Base-by-base conservation (phyloP, 768 basidiomycete genomes). In the Lepiota venenata region DNA sequence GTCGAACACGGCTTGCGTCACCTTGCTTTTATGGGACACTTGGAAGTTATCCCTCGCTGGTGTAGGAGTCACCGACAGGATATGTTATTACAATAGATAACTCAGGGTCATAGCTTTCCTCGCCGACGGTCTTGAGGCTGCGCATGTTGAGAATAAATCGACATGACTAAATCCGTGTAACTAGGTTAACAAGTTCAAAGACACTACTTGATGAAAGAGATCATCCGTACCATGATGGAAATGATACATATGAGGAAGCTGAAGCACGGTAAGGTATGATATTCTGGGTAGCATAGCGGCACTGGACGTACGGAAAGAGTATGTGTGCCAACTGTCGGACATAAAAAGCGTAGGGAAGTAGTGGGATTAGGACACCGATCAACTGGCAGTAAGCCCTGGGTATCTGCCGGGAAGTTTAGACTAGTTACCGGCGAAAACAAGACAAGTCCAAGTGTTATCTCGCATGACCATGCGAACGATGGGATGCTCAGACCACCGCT, bases 101-200 rank as follows among this genome's bases (percentile, higher is more conserved):
- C 21, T 47, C 46, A n/a, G 25, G 16, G 16, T 11, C 32, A 36
- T 2, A n/a, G 8, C 4, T n/a, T 12, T 16, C 32, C 10, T 11
- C 46, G 2, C 4, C 20, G 4, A 25, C 15, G 4, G 20, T 20
- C 16, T 20, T 47, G n/a, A 47, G 21, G 10, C 35, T 36, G 16
- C 46, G 46, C 35, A 36, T 47, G 25, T 47, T 47, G 32, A 47
- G 46, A 20, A 47, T 47, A 4, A 47, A 35, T 16, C 46, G 18
- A 7, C 46, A 47, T 2, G 46, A 18, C 46, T 32, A 32, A 11
- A 11, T 32, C 2, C 2, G 8, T 32, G 32, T 9, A 5, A 25
- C 2, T 5, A 32, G 32, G 32, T 32, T 32, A 32, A 8, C 10
- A 9, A 11, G 32, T 9, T 3, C 32, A 32, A 11, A 4, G 32